These are phyloP conservation scores for Astragalus membranaceus DNA, from an alignment of 306 rosid genomes.

Conservation along the genomic window DNA sequence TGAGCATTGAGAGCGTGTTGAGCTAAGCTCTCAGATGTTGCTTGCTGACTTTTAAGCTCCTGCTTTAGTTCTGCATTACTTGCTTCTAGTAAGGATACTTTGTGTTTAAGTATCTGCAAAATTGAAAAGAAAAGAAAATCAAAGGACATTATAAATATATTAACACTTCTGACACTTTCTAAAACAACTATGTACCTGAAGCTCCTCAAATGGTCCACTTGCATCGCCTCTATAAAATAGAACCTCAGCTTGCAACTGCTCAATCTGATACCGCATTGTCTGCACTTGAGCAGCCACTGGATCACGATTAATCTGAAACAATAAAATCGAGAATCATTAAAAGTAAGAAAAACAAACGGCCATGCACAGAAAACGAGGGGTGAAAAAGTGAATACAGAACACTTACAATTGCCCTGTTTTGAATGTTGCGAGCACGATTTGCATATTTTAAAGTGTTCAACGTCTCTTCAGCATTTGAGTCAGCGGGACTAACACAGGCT, in stretches of 20 bases:
- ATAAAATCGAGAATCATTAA: conserved; percentile 7
- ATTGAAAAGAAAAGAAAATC: not conserved
- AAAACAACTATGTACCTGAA: conserved; percentile 48
- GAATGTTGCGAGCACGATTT: conserved; percentile 99
- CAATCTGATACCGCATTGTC: conserved; percentile 78
- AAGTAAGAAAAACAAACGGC: not conserved
- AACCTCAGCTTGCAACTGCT: conserved; percentile 90
- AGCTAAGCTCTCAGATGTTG: conserved; percentile 23
- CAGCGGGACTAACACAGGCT: conserved; percentile 99
- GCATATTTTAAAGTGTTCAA: conserved; percentile 91
- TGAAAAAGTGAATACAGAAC: not conserved
- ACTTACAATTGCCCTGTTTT: conserved; percentile 92
- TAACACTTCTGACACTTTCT: not conserved
- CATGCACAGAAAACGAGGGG: not conserved
- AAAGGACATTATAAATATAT: conserved; percentile 5
- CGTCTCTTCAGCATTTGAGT: conserved; percentile 96
- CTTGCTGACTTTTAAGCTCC: conserved; percentile 46
- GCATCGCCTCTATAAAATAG: conserved; percentile 70
- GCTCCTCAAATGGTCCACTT: conserved; percentile 73
- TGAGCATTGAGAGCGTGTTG: conserved; percentile 30
- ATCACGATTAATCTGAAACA: conserved; percentile 77
- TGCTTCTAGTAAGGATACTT: conserved; percentile 84
- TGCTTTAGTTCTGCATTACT: conserved; percentile 68
- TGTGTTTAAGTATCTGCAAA: conserved; percentile 74
- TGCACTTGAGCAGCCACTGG: conserved; percentile 79